Percentiles rank a stretch among this genome's conserved stretches.
phyloP scores from a whole-genome alignment of 352 stramenopile genomes.

The Aphanomyces invadans region DNA sequence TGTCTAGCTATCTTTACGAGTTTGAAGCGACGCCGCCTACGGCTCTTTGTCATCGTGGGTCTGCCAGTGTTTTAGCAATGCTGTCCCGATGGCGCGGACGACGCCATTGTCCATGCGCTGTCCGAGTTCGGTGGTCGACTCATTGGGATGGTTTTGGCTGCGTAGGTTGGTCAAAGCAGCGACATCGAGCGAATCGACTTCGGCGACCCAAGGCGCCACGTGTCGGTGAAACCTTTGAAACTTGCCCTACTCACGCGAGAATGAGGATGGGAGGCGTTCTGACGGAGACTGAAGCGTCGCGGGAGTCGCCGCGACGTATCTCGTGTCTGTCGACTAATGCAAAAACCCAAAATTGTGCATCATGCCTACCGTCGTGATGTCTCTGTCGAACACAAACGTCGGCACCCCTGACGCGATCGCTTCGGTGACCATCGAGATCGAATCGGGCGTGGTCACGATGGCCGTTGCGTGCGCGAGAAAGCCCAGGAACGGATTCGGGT shows the following conservation, averaged over 20 bases:
- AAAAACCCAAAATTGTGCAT: too few relatives aligned
- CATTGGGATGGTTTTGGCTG: too few relatives aligned
- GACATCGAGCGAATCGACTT: background rate
- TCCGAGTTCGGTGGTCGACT: too few relatives aligned
- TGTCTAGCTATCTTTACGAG: too few relatives aligned
- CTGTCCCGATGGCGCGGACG: background rate
- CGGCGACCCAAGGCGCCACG: background rate
- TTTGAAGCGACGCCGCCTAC: too few relatives aligned
- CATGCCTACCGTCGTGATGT: slow-evolving; percentile 30
- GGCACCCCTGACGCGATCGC: slow-evolving; percentile 46
- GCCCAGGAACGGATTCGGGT: slow-evolving; percentile 52
- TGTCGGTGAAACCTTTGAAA: background rate
- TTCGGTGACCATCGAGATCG: slow-evolving; percentile 76
- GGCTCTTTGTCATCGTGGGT: background rate
- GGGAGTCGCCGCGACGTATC: too few relatives aligned
- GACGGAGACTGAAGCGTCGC: too few relatives aligned
- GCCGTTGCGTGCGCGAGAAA: slow-evolving; percentile 41
- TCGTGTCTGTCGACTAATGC: too few relatives aligned
- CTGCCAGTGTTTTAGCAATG: background rate
- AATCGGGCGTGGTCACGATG: slow-evolving; percentile 68
- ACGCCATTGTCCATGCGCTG: background rate
- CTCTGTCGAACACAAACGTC: slow-evolving; percentile 42
- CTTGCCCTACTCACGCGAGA: background rate
- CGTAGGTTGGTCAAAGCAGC: too few relatives aligned
- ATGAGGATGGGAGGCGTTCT: too few relatives aligned